phyloP scores from a whole-genome alignment of 306 rosid genomes.

The Prunus dulcis region DNA sequence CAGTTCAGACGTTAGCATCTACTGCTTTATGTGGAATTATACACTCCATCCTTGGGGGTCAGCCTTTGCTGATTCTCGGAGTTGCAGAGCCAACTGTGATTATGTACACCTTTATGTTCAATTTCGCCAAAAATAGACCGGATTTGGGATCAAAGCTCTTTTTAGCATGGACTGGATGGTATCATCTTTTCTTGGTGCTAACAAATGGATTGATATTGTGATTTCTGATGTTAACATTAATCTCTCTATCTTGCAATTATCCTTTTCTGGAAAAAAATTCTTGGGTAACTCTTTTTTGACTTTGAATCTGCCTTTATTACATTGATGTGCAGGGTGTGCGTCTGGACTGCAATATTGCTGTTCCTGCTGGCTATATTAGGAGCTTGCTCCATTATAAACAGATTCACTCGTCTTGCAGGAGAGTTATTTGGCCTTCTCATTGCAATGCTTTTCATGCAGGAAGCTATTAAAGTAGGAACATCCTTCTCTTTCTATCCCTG shows the following conservation, averaged over 20 bases:
- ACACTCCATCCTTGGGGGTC: slow-evolving; percentile 79
- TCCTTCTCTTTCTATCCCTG: slow-evolving; percentile 9
- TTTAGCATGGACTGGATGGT: slow-evolving; percentile 84
- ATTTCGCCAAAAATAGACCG: slow-evolving; percentile 64
- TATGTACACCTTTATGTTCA: slow-evolving; percentile 83
- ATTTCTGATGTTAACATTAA: slow-evolving; percentile 1
- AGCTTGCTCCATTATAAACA: slow-evolving; percentile 75
- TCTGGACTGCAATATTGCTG: slow-evolving; percentile 70
- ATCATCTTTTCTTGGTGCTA: slow-evolving; percentile 14
- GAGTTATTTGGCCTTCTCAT: slow-evolving; percentile 87
- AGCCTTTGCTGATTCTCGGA: slow-evolving; percentile 78
- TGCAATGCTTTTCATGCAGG: slow-evolving; percentile 84
- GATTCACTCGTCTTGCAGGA: slow-evolving; percentile 79
- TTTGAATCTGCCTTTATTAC: not conserved
- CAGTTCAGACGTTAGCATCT: slow-evolving; percentile 84
- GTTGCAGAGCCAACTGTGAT: slow-evolving; percentile 87
- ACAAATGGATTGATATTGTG: slow-evolving; percentile 6
- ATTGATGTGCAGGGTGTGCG: slow-evolving; percentile 57
- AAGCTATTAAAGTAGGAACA: slow-evolving; percentile 61
- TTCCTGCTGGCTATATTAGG: slow-evolving; percentile 73
- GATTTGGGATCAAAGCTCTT: slow-evolving; percentile 80
- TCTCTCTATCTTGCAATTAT: not conserved
- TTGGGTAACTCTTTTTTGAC: not conserved
- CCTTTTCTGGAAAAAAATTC: not conserved
- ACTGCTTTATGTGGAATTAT: slow-evolving; percentile 79